Conservation (phyloP, 306 rosid species). For the Geum urbanum region DNA sequence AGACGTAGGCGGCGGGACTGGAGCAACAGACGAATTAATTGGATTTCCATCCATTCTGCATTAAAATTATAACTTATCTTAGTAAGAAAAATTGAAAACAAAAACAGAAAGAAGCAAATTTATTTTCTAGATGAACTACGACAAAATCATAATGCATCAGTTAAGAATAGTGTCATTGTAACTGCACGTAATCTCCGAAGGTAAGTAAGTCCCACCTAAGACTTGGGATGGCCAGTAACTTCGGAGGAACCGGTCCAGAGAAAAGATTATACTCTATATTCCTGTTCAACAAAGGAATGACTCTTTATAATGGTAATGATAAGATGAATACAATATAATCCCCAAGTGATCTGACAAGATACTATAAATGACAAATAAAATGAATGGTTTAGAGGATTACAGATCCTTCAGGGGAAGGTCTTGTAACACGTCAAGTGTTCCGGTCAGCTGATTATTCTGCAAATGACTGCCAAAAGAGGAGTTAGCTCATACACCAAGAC, state of each 20-base stretch:
- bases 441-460: slow-evolving; percentile 77
- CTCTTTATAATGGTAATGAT: slow-evolving; percentile 12
- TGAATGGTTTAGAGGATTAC: slow-evolving; percentile 50
- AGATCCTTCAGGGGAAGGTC: slow-evolving; percentile 70
- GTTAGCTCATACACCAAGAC: slow-evolving; percentile 26
- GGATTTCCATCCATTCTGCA: slow-evolving; percentile 87
- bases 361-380: slow-evolving; percentile 16
- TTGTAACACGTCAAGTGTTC: slow-evolving; percentile 68
- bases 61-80: slow-evolving; percentile 9
- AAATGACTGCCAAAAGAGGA: slow-evolving; percentile 57
- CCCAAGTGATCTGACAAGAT: slow-evolving; percentile 4
- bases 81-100: too few species aligned
- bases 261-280: slow-evolving; percentile 78
- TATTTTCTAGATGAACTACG: neutral
- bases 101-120: slow-evolving; percentile 11
- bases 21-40: slow-evolving; percentile 54
- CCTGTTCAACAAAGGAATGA: slow-evolving; percentile 51
- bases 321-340: slow-evolving; percentile 5
- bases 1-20: slow-evolving; percentile 47
- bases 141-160: slow-evolving; percentile 5
- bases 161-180: slow-evolving; percentile 11
- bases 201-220: slow-evolving; percentile 46
- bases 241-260: slow-evolving; percentile 75
- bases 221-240: slow-evolving; percentile 62
- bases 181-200: slow-evolving; percentile 26